Evolutionary conservation across 176 grass and related monocot genomes (phyloP).

Genomic region (Zea luxurians): DNA sequence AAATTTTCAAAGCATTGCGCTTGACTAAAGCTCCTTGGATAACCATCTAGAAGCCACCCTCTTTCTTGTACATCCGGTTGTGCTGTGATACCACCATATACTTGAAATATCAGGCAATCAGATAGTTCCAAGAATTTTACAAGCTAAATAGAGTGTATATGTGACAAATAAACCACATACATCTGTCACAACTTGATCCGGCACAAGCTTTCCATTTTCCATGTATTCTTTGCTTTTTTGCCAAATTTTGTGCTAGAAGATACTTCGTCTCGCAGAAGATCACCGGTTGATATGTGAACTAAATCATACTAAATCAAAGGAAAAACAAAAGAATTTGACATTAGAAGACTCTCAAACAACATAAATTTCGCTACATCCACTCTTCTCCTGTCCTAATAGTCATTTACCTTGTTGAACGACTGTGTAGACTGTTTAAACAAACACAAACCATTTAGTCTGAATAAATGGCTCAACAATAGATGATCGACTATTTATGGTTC

Average conservation of each 20-base stretch:
- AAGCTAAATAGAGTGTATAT: background rate
- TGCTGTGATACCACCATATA: constrained; percentile 80
- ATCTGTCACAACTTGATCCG: constrained; percentile 85
- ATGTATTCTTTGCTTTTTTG: constrained; percentile 91
- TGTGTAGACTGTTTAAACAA: background rate
- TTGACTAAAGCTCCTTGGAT: constrained; percentile 80
- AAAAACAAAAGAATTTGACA: background rate
- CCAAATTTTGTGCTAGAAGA: constrained; percentile 77
- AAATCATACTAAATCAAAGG: constrained; percentile 64
- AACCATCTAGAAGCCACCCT: constrained; percentile 96
- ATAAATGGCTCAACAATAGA: background rate
- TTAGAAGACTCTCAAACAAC: constrained; percentile 22
- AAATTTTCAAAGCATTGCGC: constrained; percentile 77
- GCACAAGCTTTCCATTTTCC: constrained; percentile 86
- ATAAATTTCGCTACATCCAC: background rate
- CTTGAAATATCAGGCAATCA: constrained; percentile 15
- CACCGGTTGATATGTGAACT: constrained; percentile 98
- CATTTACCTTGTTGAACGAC: background rate
- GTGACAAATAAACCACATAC: constrained; percentile 46
- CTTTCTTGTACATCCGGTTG: constrained; percentile 64
- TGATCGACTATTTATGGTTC: background rate
- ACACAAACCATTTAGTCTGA: background rate
- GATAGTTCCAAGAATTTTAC: constrained; percentile 10
- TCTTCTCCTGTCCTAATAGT: background rate
- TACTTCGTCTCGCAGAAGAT: constrained; percentile 86